Base-by-base conservation (phyloP, 208 protist species). In the Trypanosoma platydactyli region DNA sequence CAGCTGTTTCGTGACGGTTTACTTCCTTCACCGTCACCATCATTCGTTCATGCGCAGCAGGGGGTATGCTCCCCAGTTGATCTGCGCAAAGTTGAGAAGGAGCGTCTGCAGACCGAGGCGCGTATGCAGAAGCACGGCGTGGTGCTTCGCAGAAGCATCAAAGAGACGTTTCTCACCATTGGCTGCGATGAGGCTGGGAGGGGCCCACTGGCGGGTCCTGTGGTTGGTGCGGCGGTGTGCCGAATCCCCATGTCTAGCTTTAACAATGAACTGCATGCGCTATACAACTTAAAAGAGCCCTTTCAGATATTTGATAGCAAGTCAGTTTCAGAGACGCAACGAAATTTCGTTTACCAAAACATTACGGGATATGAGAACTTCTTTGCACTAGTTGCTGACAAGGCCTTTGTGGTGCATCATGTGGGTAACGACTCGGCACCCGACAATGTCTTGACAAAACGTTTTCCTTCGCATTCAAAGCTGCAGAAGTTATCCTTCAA, bases 251-350 rank as follows among this genome's bases (percentile, higher is more conserved):
- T 87, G 27, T 94, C 87, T 0, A 94, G 87, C 73, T 95, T 95
- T 67, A 92, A 95, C 80, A 95, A 92, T 64, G 79, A 84, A 16
- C 84, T 86, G 38, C 73, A 84, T 18, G 61, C 77, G 25, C 73
- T 95, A 50, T 95, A 94, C 65, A 76, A 93, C 45, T 77, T 71
- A 18, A 46, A 64, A 16, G 90, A 94, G 78, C 80, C 89, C 72
- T 91, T 96, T 62, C 88, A 89, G 42, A 91, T 96, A 46, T 90
- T 91, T 63, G 90, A 96, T 54, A 96, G 87, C 70, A 94, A 96
- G 73, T 89, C 79, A 13, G 68, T 92, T 2, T 84, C 86, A 40
- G 81, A 92, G 74, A 62, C 64, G 29, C 83, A 96, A 62, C 80
- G 88, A 18, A 77, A 91, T 51, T 49, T 91, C 0, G 87, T 94